Percentiles rank a stretch among this genome's conserved stretches.
Evolutionary conservation across 371 early-diverging fungal genomes (phyloP).

Genomic region (Cokeromyces recurvatus): DNA sequence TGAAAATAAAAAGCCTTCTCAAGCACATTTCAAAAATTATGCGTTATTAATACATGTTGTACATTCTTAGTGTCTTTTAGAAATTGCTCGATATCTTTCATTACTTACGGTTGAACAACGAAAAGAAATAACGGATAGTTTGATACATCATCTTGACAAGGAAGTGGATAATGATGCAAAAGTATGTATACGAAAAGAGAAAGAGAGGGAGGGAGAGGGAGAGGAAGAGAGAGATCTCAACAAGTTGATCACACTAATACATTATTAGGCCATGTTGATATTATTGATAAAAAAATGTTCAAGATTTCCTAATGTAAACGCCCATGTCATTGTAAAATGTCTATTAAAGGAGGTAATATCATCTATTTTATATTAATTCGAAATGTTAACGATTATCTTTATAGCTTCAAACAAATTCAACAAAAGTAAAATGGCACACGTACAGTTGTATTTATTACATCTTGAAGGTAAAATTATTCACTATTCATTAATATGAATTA

Average conservation of each 20-base stretch:
- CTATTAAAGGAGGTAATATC: slow-evolving; percentile 15
- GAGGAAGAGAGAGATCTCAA: neutral
- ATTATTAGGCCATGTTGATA: slow-evolving; percentile 20
- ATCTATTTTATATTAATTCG: neutral
- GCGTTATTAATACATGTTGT: too few relatives aligned
- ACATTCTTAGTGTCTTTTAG: slow-evolving; percentile 16
- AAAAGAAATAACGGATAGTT: slow-evolving; percentile 5
- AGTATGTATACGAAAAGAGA: too few relatives aligned
- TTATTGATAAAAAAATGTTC: slow-evolving; percentile 20
- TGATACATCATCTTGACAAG: slow-evolving; percentile 6
- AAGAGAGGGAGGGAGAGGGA: too few relatives aligned
- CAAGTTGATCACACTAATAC: neutral
- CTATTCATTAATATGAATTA: too few relatives aligned
- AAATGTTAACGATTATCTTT: neutral
- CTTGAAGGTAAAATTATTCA: slow-evolving; percentile 41
- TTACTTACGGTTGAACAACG: slow-evolving; percentile 14
- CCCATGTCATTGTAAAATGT: slow-evolving; percentile 2
- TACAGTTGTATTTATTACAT: slow-evolving; percentile 39
- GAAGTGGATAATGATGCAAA: slow-evolving; percentile 21
- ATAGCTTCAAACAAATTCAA: slow-evolving; percentile 40
- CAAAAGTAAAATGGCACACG: slow-evolving; percentile 42
- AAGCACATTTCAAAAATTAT: too few relatives aligned
- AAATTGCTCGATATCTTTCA: slow-evolving; percentile 12
- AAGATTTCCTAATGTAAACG: slow-evolving; percentile 19
- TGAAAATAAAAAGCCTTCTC: too few relatives aligned